A percentile compares a stretch with the other conserved stretches of the same genome.
These are phyloP conservation scores for Colletotrichum limetticola DNA, from an alignment of 2,329 filamentous ascomycete species.

Conservation along the genomic window DNA sequence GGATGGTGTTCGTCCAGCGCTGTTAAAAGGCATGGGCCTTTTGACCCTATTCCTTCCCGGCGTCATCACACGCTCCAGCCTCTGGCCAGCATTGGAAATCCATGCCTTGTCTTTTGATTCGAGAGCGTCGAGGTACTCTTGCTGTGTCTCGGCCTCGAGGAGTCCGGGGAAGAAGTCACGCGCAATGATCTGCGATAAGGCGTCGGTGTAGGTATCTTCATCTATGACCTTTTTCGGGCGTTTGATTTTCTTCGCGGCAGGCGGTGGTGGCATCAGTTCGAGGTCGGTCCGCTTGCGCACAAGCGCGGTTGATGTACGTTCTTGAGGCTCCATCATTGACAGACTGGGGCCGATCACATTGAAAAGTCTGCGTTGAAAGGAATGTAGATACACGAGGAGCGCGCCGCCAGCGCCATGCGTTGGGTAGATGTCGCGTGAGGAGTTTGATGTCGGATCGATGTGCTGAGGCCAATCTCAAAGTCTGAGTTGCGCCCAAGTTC, in stretches of 20 bases:
- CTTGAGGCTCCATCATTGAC: slow-evolving; percentile 49
- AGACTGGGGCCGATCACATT: background rate
- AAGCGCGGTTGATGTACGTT: slow-evolving; percentile 65
- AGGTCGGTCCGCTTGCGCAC: slow-evolving; percentile 74
- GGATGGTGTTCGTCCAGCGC: slow-evolving; percentile 67
- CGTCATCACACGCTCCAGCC: slow-evolving; percentile 83
- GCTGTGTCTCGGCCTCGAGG: slow-evolving; percentile 84
- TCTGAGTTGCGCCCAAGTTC: background rate
- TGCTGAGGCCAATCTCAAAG: slow-evolving; percentile 2
- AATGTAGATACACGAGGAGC: too few relatives aligned
- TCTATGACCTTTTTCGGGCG: slow-evolving; percentile 88
- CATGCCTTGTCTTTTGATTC: slow-evolving; percentile 86
- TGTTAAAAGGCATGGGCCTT: slow-evolving; percentile 41
- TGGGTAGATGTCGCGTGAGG: background rate
- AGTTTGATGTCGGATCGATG: background rate
- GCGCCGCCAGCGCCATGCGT: background rate
- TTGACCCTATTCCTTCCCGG: slow-evolving; percentile 64
- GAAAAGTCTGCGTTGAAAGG: background rate
- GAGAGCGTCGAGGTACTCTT: slow-evolving; percentile 91
- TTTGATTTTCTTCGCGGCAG: slow-evolving; percentile 88
- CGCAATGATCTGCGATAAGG: slow-evolving; percentile 92
- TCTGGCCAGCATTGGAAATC: slow-evolving; percentile 83
- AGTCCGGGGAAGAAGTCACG: slow-evolving; percentile 97
- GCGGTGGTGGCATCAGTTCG: slow-evolving; percentile 89
- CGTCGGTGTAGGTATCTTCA: slow-evolving; percentile 92